These are phyloP conservation scores for Irpex sp. DNA, from an alignment of 1,284 basidiomycete genomes.

Conservation along the genomic window DNA sequence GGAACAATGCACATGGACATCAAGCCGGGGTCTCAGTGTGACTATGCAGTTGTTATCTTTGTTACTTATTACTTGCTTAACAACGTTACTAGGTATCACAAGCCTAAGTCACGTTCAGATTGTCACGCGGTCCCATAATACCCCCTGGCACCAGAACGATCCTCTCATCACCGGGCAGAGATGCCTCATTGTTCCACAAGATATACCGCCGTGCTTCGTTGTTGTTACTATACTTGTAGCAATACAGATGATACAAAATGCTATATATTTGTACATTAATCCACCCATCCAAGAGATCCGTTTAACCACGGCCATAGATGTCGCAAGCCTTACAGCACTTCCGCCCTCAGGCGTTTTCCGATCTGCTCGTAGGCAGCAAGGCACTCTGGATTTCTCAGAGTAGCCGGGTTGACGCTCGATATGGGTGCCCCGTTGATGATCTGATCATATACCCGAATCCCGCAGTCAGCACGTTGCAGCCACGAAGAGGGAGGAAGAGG, in stretches of 20 bases:
- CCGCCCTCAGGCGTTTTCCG: constrained; percentile 33
- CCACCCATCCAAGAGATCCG: not conserved
- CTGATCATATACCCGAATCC: constrained; percentile 28
- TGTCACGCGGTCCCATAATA: too few species aligned
- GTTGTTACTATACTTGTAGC: not conserved
- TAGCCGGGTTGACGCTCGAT: constrained; percentile 68
- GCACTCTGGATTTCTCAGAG: constrained; percentile 73
- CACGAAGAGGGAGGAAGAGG: not conserved
- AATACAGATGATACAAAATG: not conserved
- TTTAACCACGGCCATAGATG: not conserved
- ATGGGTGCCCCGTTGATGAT: constrained; percentile 79
- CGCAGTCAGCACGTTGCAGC: constrained; percentile 5
- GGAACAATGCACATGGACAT: not conserved
- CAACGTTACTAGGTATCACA: too few species aligned
- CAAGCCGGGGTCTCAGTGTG: too few species aligned
- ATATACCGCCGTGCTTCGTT: too few species aligned
- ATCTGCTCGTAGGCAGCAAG: constrained; percentile 58
- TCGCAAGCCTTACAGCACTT: constrained; percentile 2
- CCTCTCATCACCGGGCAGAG: too few species aligned
- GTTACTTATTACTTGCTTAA: too few species aligned
- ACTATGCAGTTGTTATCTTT: too few species aligned
- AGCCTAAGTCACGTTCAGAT: too few species aligned
- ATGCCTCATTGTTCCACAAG: not conserved
- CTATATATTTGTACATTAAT: not conserved
- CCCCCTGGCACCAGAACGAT: too few species aligned